Base-by-base conservation (phyloP, 306 rosid species). In the Bauhinia variegata region DNA sequence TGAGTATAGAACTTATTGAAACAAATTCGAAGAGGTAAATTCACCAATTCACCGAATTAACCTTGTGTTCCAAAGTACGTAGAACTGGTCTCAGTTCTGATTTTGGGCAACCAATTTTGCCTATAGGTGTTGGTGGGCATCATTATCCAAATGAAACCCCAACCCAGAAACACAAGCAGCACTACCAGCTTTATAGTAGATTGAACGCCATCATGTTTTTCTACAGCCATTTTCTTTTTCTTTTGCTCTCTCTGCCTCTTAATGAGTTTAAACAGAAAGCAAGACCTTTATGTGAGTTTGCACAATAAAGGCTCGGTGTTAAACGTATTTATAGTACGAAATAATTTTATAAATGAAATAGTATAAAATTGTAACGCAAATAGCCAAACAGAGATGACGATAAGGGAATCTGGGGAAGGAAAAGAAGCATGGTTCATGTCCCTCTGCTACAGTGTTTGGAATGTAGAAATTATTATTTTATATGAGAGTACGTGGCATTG, bases 21-120 rank as follows among this genome's bases (percentile, higher is more conserved):
- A 37, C 17, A 7, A 8, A 37, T 0, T 6, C 41, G 41, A 39
- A 67, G 8, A 53, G 43, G 14, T 33, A 31, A 23, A 38, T 11
- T 36, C 41, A 3, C 9, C 6, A 36, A 34, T 34, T 4, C 4
- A 34, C 7, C 38, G 7, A 36, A 36, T 36, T 36, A 36, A 89
- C 93, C 96, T 85, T 85, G 85, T n/a, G 44, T 1, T 7, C 85
- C 95, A 42, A 87, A 81, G 72, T 87, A 85, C 2, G 75, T 33
- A 10, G 86, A 66, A 44, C 6, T 63, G 13, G 67, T 68, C 53
- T 80, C 63, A 44, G 64, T 50, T 70, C 2, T 31, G 63, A 86
- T 63, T 1, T 37, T 49, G 12, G 72, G 74, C 53, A 11, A 8
- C 92, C 88, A 89, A 6, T 4, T 63, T 31, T 36, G 60, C 33